Percentiles rank a stretch among this genome's conserved stretches.
Evolutionary conservation across 202 grass and related monocot species (phyloP).

Genomic region (Carex sylvatica): DNA sequence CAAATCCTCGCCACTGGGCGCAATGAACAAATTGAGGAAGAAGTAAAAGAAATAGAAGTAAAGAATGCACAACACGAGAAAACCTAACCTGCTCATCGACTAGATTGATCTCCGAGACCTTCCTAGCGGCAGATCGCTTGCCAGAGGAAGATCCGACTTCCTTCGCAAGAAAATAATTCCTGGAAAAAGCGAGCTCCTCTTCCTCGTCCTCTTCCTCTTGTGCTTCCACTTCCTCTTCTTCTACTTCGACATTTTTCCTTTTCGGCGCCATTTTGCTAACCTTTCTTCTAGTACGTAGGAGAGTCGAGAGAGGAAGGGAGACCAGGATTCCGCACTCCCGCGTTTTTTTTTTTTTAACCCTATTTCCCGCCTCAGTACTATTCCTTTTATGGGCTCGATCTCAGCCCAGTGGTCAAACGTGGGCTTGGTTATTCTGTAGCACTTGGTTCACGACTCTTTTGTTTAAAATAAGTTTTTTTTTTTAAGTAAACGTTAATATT

Average conservation of each 20-base stretch:
- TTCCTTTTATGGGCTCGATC: neutral
- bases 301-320: neutral
- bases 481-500: too few relatives aligned
- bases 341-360: neutral
- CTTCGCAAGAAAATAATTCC: conserved; percentile 95
- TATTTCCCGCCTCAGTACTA: neutral
- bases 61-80: neutral
- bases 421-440: neutral
- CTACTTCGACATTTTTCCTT: neutral
- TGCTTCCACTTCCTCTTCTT: neutral
- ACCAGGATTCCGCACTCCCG: neutral
- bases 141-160: conserved; percentile 56
- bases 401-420: neutral
- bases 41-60: neutral
- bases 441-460: neutral
- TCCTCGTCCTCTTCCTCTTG: conserved; percentile 44
- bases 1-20: too few relatives aligned
- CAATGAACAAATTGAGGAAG: neutral
- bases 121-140: conserved; percentile 55
- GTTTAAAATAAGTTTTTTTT: too few relatives aligned
- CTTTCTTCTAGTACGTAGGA: neutral
- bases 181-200: conserved; percentile 70
- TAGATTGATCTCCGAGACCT: conserved; percentile 73
- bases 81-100: conserved; percentile 67
- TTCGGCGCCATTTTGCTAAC: conserved; percentile 2